Conservation (phyloP, 2,329 filamentous ascomycete genomes). For the Shiraia sp. region DNA sequence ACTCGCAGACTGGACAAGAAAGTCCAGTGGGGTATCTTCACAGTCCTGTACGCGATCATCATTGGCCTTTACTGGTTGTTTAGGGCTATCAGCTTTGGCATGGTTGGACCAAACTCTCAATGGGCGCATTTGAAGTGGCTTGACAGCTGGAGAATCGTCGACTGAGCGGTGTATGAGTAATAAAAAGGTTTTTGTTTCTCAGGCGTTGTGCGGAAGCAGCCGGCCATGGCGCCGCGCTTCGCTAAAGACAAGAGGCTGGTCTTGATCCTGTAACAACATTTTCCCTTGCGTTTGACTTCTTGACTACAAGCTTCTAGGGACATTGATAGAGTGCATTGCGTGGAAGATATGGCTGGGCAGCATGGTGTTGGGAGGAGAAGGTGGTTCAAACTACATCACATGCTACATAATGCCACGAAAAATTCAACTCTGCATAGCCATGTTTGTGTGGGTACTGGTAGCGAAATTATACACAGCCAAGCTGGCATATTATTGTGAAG, state of each 20-base stretch:
- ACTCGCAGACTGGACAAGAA: constrained; percentile 67
- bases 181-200: neutral
- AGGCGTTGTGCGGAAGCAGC: neutral
- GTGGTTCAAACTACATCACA: constrained; percentile 1
- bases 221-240: neutral
- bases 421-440: constrained; percentile 1
- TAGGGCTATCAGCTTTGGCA: constrained; percentile 93
- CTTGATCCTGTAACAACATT: constrained; percentile 10
- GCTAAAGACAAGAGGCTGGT: neutral
- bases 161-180: constrained; percentile 46
- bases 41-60: constrained; percentile 70
- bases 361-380: constrained; percentile 6
- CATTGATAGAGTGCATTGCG: constrained; percentile 12
- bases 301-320: constrained; percentile 10
- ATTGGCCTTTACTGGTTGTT: constrained; percentile 88
- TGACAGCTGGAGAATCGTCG: constrained; percentile 79
- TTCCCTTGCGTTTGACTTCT: constrained; percentile 2
- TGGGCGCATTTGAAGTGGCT: constrained; percentile 97
- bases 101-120: constrained; percentile 80
- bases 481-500: too few relatives aligned
- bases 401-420: constrained; percentile 4
- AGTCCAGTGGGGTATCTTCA: constrained; percentile 72
- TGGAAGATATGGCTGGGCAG: constrained; percentile 5
- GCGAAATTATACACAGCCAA: too few relatives aligned
- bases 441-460: too few relatives aligned